Base-by-base conservation (phyloP, 495 filamentous ascomycete genomes). In the Elasticomyces elasticus region DNA sequence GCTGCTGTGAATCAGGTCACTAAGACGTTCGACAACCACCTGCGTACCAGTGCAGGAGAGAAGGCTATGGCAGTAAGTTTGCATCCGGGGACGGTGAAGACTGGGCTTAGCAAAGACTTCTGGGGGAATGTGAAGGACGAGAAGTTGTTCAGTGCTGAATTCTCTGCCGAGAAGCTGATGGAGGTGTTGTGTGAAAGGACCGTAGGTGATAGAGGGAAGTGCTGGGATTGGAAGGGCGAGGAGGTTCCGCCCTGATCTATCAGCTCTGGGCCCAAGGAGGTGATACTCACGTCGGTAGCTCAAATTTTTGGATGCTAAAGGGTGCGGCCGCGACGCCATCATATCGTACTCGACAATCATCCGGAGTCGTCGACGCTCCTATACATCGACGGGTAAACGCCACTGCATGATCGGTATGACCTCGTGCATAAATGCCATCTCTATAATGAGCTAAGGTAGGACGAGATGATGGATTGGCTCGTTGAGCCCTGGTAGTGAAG, bases 51-150 rank as follows among this genome's bases (percentile, higher is more conserved):
- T 13, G 73, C 75, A 38, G 79, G 73, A 0, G 74, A 75, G 3
- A 79, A 76, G 38, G 83, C 81, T 0, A 70, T 89, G 55, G 76
- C 76, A 0, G 69, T 94, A 4, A 76, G 74, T n/a, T 71, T 91
- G 66, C 87, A 94, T 70, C 88, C 87, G 4, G 87, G 89, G 1
- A 92, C 86, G 9, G 87, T 94, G 35, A 81, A 78, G 67, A 90
- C 86, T 41, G 82, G 75, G 12, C 69, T 94, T 60, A 87, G 82
- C 44, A 74, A 69, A 59, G 83, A 82, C 38, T 91, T 84, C 63
- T 90, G 84, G 86, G 73, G 62, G 0, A 74, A 62, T 44, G 76
- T 78, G 62, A 72, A 62, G 38, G 72, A 76, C 53, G 78, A 76
- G 43, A 80, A 80, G 71, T 58, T 90, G 50, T 82, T 84, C 56